These are phyloP conservation scores for Capsicum pubescens DNA, from an alignment of 257 asterid genomes.

Conservation along the genomic window DNA sequence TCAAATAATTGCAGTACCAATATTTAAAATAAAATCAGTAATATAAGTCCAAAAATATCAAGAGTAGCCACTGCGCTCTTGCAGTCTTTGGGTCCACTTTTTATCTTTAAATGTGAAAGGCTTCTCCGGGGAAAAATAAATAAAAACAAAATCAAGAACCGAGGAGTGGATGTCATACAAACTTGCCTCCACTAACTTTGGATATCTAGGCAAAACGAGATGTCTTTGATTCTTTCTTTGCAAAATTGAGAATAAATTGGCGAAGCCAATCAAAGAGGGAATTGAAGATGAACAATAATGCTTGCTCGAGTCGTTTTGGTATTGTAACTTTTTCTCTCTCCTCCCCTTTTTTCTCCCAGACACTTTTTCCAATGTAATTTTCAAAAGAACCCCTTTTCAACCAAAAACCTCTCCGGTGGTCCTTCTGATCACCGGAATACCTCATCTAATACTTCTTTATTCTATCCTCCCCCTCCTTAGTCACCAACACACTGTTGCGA, in stretches of 20 bases:
- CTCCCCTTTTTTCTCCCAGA: no score
- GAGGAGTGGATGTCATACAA: slow-evolving; percentile 12
- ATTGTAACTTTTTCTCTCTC: no score
- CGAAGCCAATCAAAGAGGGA: background rate
- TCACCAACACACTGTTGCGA: no score
- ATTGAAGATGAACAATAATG: background rate
- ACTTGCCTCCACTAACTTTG: background rate
- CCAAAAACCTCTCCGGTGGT: no score
- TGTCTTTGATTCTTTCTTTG: background rate
- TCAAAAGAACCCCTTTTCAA: no score
- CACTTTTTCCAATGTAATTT: no score
- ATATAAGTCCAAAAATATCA: background rate
- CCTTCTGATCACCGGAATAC: no score
- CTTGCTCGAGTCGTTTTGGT: background rate
- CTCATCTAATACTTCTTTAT: no score
- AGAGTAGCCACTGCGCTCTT: background rate
- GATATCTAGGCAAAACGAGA: background rate
- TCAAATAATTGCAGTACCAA: background rate
- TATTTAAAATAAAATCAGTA: background rate
- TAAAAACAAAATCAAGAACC: background rate
- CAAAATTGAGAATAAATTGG: background rate
- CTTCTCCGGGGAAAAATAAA: background rate
- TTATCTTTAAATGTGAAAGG: background rate
- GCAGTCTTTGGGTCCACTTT: background rate
- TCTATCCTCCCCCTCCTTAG: no score